phyloP scores from a whole-genome alignment of 345 rosid genomes.

The Linum usitatissimum region DNA sequence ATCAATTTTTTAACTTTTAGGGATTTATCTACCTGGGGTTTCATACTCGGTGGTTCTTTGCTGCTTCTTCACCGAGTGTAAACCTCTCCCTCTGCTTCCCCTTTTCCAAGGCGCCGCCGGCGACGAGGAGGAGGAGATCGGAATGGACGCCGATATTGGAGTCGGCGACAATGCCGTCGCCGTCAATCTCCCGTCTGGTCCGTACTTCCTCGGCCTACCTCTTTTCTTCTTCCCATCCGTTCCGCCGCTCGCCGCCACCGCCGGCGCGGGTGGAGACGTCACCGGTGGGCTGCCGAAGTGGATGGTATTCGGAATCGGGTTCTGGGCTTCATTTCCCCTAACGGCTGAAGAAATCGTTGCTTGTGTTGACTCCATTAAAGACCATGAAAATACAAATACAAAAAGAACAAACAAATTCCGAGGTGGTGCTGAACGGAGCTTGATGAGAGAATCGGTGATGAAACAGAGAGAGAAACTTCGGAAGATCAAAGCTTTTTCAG shows the following conservation, averaged over 20 bases:
- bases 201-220: conserved; percentile 82
- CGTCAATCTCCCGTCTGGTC: conserved; percentile 49
- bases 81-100: conserved; percentile 39
- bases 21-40: conserved; percentile 36
- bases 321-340: conserved; percentile 38
- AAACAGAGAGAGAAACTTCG: too few species aligned
- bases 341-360: conserved; percentile 29
- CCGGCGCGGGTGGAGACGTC: conserved; percentile 15
- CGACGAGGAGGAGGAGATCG: conserved; percentile 22
- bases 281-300: conserved; percentile 6
- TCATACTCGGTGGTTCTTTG: conserved; percentile 37
- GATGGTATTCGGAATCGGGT: conserved; percentile 21
- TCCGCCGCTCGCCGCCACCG: conserved; percentile 16
- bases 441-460: neutral
- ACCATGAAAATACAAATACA: conserved; percentile 32
- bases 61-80: conserved; percentile 41
- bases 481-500: conserved; percentile 19
- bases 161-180: conserved; percentile 54
- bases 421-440: neutral
- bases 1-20: neutral
- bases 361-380: conserved; percentile 51
- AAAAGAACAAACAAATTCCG: conserved; percentile 12
- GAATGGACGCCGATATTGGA: conserved; percentile 86
- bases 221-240: conserved; percentile 65
- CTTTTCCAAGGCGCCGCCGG: conserved; percentile 33